Percentiles rank a stretch among this genome's conserved stretches.
Evolutionary conservation across 768 basidiomycete genomes (phyloP).

Genomic region (Lactarius trivialis): DNA sequence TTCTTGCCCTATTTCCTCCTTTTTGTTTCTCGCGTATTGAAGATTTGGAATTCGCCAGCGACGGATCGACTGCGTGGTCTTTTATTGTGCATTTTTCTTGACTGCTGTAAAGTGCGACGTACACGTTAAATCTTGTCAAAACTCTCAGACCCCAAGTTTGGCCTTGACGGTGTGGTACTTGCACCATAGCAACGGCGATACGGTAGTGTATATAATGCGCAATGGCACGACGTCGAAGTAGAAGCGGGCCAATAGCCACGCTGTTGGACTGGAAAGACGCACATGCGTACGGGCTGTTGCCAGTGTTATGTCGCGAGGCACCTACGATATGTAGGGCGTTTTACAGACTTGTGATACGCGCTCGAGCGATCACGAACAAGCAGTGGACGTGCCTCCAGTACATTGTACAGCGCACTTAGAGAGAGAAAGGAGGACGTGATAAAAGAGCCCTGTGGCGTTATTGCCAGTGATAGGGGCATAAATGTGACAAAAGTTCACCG

Average conservation of each 20-base stretch:
- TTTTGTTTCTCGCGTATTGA: too few species aligned
- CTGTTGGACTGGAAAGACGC: slow-evolving; percentile 71
- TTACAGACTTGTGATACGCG: slow-evolving; percentile 69
- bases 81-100: too few species aligned
- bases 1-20: too few species aligned
- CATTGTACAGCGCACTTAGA: slow-evolving; percentile 83
- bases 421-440: slow-evolving; percentile 91
- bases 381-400: slow-evolving; percentile 75
- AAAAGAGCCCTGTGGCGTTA: slow-evolving; percentile 59
- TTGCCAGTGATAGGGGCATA: background rate
- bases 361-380: slow-evolving; percentile 88
- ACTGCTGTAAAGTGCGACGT: too few species aligned
- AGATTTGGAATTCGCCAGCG: too few species aligned
- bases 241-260: slow-evolving; percentile 86
- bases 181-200: slow-evolving; percentile 76
- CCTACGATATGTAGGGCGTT: background rate
- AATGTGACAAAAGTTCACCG: background rate
- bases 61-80: too few species aligned
- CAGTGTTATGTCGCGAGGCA: background rate
- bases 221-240: slow-evolving; percentile 87
- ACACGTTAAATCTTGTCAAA: too few species aligned
- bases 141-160: too few species aligned
- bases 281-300: too few species aligned
- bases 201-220: slow-evolving; percentile 81
- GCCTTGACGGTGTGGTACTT: too few species aligned